Percentiles rank a stretch among this genome's conserved stretches.
Evolutionary conservation across 495 filamentous ascomycete genomes (phyloP).

Genomic region (Hyaloscypha bicolor): DNA sequence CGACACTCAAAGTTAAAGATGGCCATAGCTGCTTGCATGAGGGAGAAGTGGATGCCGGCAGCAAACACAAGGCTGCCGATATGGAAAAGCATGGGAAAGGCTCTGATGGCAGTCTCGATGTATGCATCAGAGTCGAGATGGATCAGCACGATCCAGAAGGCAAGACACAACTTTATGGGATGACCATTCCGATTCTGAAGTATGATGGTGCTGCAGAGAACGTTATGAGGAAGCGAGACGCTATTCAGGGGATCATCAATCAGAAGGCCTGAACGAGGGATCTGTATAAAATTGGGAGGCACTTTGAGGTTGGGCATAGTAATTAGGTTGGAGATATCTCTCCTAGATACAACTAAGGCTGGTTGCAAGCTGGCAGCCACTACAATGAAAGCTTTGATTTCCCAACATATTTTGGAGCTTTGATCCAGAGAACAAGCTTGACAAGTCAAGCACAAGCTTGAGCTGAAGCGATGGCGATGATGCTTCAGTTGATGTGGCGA

Average conservation of each 20-base stretch:
- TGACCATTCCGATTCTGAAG: slow-evolving; percentile 54
- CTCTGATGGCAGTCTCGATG: slow-evolving; percentile 65
- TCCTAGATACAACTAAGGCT: neutral
- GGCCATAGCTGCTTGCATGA: slow-evolving; percentile 64
- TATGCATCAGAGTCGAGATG: slow-evolving; percentile 70
- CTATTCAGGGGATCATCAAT: slow-evolving; percentile 15
- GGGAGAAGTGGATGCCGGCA: slow-evolving; percentile 68
- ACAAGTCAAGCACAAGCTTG: too few relatives aligned
- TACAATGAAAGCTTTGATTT: neutral
- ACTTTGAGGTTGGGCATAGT: neutral
- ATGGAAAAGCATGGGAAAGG: slow-evolving; percentile 51
- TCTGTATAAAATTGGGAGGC: neutral
- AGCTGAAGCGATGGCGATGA: too few relatives aligned
- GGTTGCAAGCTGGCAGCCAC: neutral
- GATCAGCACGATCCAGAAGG: slow-evolving; percentile 66
- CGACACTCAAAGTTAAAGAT: slow-evolving; percentile 45
- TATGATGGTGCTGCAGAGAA: slow-evolving; percentile 25
- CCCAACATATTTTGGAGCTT: neutral
- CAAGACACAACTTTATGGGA: slow-evolving; percentile 67
- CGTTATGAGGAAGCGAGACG: slow-evolving; percentile 24
- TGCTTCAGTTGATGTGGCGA: too few relatives aligned
- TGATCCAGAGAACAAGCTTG: too few relatives aligned
- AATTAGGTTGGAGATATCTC: slow-evolving; percentile 11
- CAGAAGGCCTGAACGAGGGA: neutral
- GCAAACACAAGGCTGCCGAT: slow-evolving; percentile 62